Evolutionary conservation across 371 early-diverging fungal species (phyloP).

Genomic region (Gilbertella persicaria): DNA sequence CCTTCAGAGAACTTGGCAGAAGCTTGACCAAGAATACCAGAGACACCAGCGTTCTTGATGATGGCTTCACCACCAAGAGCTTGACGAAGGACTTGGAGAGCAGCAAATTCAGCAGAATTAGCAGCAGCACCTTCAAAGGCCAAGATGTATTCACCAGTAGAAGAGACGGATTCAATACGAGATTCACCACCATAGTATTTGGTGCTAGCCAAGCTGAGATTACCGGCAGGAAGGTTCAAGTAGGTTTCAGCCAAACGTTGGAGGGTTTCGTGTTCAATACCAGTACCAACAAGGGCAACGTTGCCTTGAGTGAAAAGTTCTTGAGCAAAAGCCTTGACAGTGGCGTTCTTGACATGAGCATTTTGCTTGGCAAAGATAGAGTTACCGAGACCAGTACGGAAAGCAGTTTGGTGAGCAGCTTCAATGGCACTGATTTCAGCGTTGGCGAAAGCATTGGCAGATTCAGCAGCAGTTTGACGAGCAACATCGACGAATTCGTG

Average conservation of each 20-base stretch:
- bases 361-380: constrained; percentile 79
- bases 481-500: constrained; percentile 86
- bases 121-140: constrained; percentile 79
- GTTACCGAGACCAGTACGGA: constrained; percentile 95
- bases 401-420: constrained; percentile 86
- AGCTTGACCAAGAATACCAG: constrained; percentile 71
- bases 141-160: constrained; percentile 60
- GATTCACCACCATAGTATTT: constrained; percentile 88
- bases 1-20: constrained; percentile 59
- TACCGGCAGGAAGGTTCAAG: constrained; percentile 50
- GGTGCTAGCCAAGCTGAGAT: constrained; percentile 47
- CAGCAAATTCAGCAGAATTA: constrained; percentile 68
- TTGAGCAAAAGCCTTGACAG: constrained; percentile 75
- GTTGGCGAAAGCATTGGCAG: constrained; percentile 65
- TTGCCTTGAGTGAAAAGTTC: constrained; percentile 71
- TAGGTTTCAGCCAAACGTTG: constrained; percentile 61
- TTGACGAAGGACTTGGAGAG: constrained; percentile 76
- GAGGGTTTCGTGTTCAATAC: constrained; percentile 76
- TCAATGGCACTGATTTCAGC: constrained; percentile 75
- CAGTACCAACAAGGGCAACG: constrained; percentile 86
- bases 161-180: constrained; percentile 50
- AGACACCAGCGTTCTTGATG: constrained; percentile 76
- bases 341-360: constrained; percentile 57
- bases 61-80: constrained; percentile 80
- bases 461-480: constrained; percentile 69